Evolutionary conservation across 768 basidiomycete genomes (phyloP).

Genomic region (Rhodosporidiobolus sp.): DNA sequence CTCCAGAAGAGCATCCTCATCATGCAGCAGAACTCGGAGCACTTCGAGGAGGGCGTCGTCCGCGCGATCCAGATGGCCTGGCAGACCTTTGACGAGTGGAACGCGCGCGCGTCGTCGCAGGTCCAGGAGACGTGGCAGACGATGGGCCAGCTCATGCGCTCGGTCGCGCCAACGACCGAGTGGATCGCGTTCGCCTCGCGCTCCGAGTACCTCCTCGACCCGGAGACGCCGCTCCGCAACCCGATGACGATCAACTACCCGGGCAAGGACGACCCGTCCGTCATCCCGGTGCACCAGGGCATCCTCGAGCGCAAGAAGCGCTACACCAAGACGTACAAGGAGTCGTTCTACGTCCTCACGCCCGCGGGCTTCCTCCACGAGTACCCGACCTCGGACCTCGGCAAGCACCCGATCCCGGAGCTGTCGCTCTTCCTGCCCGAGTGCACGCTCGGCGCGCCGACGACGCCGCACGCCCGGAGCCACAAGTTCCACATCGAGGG

Average conservation of each 20-base stretch:
- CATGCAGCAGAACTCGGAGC: conserved; percentile 91
- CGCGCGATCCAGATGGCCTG: conserved; percentile 93
- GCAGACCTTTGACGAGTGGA: conserved; percentile 86
- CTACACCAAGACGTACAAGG: conserved; percentile 60
- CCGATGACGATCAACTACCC: conserved; percentile 74
- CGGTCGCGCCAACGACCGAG: conserved; percentile 65
- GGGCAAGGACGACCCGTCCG: conserved; percentile 80
- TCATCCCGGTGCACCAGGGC: conserved; percentile 81
- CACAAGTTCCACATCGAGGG: conserved; percentile 99
- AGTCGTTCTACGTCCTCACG: conserved; percentile 87
- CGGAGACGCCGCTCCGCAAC: conserved; percentile 88
- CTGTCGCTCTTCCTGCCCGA: conserved; percentile 89
- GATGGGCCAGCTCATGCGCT: conserved; percentile 70
- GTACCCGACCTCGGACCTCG: conserved; percentile 72
- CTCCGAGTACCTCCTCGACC: conserved; percentile 90
- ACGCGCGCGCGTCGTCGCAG: conserved; percentile 62
- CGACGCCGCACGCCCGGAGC: conserved; percentile 59
- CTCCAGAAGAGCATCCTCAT: conserved; percentile 96
- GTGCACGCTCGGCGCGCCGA: conserved; percentile 92
- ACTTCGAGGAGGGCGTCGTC: conserved; percentile 95
- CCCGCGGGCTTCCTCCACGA: conserved; percentile 96
- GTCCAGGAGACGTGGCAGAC: conserved; percentile 71
- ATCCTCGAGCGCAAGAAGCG: conserved; percentile 92
- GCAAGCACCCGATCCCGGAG: conserved; percentile 58
- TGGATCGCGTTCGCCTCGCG: conserved; percentile 95